Conservation (phyloP, 495 filamentous ascomycete genomes). For the Tetracladium setigerum region DNA sequence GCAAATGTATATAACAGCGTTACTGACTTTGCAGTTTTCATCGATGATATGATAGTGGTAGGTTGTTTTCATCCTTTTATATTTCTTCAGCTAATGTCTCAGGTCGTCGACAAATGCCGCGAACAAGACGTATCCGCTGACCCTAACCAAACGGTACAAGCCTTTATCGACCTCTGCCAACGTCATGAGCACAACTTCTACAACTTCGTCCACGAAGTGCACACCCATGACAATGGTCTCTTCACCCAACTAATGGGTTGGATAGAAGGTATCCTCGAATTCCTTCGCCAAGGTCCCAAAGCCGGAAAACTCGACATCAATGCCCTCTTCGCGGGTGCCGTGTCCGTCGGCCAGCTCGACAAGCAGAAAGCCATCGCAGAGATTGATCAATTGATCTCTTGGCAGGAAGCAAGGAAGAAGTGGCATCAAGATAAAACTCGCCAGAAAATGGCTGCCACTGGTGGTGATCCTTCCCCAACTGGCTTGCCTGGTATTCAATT, state of each 20-base stretch:
- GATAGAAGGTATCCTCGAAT: slow-evolving; percentile 95
- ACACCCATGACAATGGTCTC: slow-evolving; percentile 94
- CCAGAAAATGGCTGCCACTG: slow-evolving; percentile 89
- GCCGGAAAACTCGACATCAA: slow-evolving; percentile 88
- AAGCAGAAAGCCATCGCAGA: slow-evolving; percentile 65
- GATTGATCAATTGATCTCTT: slow-evolving; percentile 77
- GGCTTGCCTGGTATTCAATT: slow-evolving; percentile 49
- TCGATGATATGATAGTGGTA: slow-evolving; percentile 78
- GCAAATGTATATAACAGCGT: slow-evolving; percentile 96
- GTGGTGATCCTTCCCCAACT: slow-evolving; percentile 22
- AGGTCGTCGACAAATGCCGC: slow-evolving; percentile 80
- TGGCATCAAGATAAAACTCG: slow-evolving; percentile 97
- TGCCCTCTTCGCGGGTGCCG: slow-evolving; percentile 74
- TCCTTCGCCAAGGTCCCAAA: slow-evolving; percentile 75
- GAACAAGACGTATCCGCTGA: slow-evolving; percentile 88
- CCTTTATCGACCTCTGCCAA: slow-evolving; percentile 94
- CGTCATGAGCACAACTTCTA: slow-evolving; percentile 96
- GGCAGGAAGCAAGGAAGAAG: slow-evolving; percentile 90
- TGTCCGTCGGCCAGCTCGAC: slow-evolving; percentile 58
- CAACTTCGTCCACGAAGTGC: slow-evolving; percentile 97
- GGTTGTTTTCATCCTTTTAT: slow-evolving; percentile 9
- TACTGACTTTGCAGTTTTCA: slow-evolving; percentile 88
- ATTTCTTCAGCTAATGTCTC: slow-evolving; percentile 11
- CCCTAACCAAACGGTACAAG: slow-evolving; percentile 97
- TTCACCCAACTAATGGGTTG: slow-evolving; percentile 95